Evolutionary conservation across 805 yeast species (phyloP).

Genomic region (Sugiyamaella qingdaonensis): DNA sequence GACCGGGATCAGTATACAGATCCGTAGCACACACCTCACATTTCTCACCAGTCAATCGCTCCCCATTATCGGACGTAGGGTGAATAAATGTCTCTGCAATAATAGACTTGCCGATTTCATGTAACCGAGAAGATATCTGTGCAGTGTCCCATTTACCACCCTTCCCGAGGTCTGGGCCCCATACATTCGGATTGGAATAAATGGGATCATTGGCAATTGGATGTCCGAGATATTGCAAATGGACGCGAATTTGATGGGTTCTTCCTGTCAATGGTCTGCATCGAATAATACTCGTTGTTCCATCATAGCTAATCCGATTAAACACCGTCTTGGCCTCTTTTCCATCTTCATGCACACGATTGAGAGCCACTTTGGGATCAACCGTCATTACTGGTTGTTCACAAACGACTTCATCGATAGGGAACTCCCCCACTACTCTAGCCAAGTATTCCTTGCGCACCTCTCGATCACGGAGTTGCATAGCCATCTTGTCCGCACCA

Average conservation of each 20-base stretch:
- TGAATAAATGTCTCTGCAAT: slow-evolving; percentile 62
- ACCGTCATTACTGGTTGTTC: slow-evolving; percentile 66
- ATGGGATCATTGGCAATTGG: slow-evolving; percentile 94
- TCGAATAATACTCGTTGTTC: slow-evolving; percentile 63
- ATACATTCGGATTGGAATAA: slow-evolving; percentile 69
- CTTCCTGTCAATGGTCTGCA: slow-evolving; percentile 90
- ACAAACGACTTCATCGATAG: slow-evolving; percentile 51
- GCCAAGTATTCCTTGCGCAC: slow-evolving; percentile 84
- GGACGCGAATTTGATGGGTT: slow-evolving; percentile 94
- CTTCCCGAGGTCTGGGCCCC: slow-evolving; percentile 77
- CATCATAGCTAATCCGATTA: slow-evolving; percentile 62
- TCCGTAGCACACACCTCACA: slow-evolving; percentile 69
- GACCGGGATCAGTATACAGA: slow-evolving; percentile 82
- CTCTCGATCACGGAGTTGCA: slow-evolving; percentile 62
- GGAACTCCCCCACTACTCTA: slow-evolving; percentile 82
- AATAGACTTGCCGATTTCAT: slow-evolving; percentile 64
- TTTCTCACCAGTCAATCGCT: slow-evolving; percentile 50
- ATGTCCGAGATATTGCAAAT: slow-evolving; percentile 79
- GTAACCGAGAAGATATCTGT: slow-evolving; percentile 46
- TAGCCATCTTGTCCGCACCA: slow-evolving; percentile 72
- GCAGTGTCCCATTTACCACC: slow-evolving; percentile 49
- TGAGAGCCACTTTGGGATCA: slow-evolving; percentile 70
- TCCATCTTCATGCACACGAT: slow-evolving; percentile 54
- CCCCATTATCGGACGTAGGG: slow-evolving; percentile 51
- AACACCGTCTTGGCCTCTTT: slow-evolving; percentile 76